Evolutionary conservation across 2,329 filamentous ascomycete species (phyloP).

Genomic region (Spiromastix sp.): DNA sequence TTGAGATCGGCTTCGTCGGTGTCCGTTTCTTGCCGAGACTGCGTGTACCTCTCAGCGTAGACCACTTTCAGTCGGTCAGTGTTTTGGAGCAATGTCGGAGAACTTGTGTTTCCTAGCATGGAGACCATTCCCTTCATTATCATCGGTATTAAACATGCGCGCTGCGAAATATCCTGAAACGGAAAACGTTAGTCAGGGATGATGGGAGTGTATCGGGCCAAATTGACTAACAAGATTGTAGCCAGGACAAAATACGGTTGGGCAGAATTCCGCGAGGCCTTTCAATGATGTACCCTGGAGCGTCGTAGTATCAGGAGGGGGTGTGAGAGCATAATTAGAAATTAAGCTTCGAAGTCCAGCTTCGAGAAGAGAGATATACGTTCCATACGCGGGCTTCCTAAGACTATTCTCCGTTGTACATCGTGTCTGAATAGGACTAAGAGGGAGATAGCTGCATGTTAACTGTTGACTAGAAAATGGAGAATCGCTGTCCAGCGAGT

Average conservation of each 20-base stretch:
- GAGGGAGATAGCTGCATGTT: slow-evolving; percentile 1
- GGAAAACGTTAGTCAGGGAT: neutral
- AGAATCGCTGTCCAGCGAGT: slow-evolving; percentile 9
- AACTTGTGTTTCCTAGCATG: slow-evolving; percentile 18
- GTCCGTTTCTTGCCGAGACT: neutral
- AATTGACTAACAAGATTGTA: slow-evolving; percentile 21
- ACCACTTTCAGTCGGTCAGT: neutral
- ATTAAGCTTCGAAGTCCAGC: slow-evolving; percentile 17
- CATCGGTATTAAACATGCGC: slow-evolving; percentile 23
- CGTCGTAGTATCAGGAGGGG: slow-evolving; percentile 2
- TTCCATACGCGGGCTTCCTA: neutral
- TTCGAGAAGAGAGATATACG: slow-evolving; percentile 16
- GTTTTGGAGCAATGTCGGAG: slow-evolving; percentile 11
- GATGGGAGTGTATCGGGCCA: neutral
- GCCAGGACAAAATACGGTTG: slow-evolving; percentile 20
- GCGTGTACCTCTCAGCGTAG: slow-evolving; percentile 6
- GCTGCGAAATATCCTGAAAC: slow-evolving; percentile 26
- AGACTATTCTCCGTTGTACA: slow-evolving; percentile 4
- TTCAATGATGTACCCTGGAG: slow-evolving; percentile 6
- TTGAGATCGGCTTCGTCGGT: slow-evolving; percentile 8
- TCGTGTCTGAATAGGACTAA: neutral
- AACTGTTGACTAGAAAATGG: slow-evolving; percentile 12
- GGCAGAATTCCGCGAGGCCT: slow-evolving; percentile 17
- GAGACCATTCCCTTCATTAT: slow-evolving; percentile 25
- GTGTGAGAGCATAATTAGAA: slow-evolving; percentile 2